Conservation (phyloP, 306 rosid genomes). For the Fragaria vesca region DNA sequence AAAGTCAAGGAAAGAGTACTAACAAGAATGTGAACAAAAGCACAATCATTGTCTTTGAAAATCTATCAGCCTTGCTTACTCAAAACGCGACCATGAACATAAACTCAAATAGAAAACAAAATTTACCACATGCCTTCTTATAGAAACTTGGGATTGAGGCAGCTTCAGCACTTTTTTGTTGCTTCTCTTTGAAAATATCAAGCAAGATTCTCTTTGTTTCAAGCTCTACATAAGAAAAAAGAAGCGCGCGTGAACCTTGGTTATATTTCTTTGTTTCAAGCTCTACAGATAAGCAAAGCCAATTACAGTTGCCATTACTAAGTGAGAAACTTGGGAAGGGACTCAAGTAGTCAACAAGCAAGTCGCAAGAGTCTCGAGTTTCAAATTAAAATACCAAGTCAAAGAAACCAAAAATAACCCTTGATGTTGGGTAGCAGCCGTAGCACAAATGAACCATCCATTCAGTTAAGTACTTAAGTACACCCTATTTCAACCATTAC, state of each 20-base stretch:
- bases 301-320: neutral
- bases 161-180: constrained; percentile 87
- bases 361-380: neutral
- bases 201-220: constrained; percentile 97
- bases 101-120: constrained; percentile 2
- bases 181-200: constrained; percentile 97
- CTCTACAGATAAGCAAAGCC: neutral
- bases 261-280: neutral
- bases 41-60: neutral
- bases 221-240: constrained; percentile 58
- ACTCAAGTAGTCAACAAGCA: neutral
- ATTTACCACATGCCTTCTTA: constrained; percentile 68
- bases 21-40: neutral
- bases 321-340: neutral
- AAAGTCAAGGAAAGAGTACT: constrained; percentile 11
- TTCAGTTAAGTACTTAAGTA: neutral
- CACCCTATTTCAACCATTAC: neutral
- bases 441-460: neutral
- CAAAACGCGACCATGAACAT: neutral
- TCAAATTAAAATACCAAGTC: neutral
- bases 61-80: constrained; percentile 4
- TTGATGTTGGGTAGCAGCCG: neutral
- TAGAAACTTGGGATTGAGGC: constrained; percentile 94
- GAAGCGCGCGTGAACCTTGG: neutral
- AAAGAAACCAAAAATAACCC: neutral